Base-by-base conservation (phyloP, 2,329 filamentous ascomycete genomes). In the Fusarium austroafricanum region DNA sequence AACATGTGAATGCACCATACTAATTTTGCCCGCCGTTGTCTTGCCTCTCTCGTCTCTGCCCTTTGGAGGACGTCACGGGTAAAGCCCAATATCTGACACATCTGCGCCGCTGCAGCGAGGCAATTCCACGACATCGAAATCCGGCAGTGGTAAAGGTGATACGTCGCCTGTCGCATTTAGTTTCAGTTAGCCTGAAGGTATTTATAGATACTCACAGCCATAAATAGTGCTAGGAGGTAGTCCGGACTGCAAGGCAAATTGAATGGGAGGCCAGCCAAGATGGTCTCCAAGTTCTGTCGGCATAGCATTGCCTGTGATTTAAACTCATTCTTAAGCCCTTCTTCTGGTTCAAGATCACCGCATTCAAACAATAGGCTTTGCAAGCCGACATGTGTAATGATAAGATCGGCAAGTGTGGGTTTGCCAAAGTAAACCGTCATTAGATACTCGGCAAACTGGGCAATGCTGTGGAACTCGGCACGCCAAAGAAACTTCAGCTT, bases 351-450 rank as follows among this genome's bases (percentile, higher is more conserved):
- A 0, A 23, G 2, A 1, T 44, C 44, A 2, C 4, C 15, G 2
- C 55, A 61, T 12, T 61, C 57, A 3, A 52, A n/a, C 5, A 60
- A 10, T 0, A 61, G 38, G 5, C 57, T 40, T 7, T 35, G n/a
- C 10, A 61, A 31, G 0, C 57, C 57, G 11, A 28, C 38, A 23
- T 61, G 14, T 0, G 57, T 61, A 9, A 61, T n/a, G 0, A 61
- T 44, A 6, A 61, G 55, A 1, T 61, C 55, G 8, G 55, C 57
- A 3, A 61, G 31, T 7, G 55, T 61, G 2, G 55, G 55, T 31
- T 61, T 61, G 5, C 57, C 57, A 7, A 61, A 60, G 20, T 61
- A 61, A 5, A 61, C 57, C 2, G 57, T 61, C 57, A 61, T 61
- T 8, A 61, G 29, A 33, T 61, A 60, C n/a, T 61, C 57, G 5